A percentile compares a stretch with the other conserved stretches of the same genome.
Conservation (phyloP, 2,329 filamentous ascomycete genomes). For the Ilyonectria destructans region DNA sequence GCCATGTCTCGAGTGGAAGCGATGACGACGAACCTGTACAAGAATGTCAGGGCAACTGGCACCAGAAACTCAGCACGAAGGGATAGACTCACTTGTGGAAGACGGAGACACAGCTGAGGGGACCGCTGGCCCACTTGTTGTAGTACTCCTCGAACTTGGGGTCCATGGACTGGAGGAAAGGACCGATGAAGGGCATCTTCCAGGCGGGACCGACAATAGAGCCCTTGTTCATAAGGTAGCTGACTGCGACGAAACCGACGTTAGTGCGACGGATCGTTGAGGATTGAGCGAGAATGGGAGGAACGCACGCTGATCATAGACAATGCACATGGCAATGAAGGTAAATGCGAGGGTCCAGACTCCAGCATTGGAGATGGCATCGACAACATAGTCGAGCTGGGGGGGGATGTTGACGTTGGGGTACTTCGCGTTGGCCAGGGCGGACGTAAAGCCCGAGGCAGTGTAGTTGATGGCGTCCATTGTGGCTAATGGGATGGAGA, state of each 20-base stretch:
- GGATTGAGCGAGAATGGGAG: neutral
- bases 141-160: constrained; percentile 94
- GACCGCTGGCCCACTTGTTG: constrained; percentile 92
- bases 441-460: constrained; percentile 80
- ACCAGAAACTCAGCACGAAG: neutral
- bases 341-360: constrained; percentile 78
- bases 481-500: constrained; percentile 32
- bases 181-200: constrained; percentile 93
- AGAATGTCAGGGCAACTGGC: constrained; percentile 27
- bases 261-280: constrained; percentile 36
- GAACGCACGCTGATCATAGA: constrained; percentile 91
- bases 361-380: constrained; percentile 71
- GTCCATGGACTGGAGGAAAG: constrained; percentile 92
- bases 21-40: constrained; percentile 90
- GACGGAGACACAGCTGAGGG: constrained; percentile 96
- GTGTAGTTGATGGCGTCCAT: constrained; percentile 75
- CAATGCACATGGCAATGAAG: constrained; percentile 78
- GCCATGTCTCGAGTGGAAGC: constrained; percentile 95
- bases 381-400: constrained; percentile 71
- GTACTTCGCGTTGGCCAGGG: constrained; percentile 74
- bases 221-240: constrained; percentile 83
- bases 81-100: constrained; percentile 89
- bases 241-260: constrained; percentile 67
- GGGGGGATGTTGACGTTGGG: constrained; percentile 67
- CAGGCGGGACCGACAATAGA: constrained; percentile 81